Evolutionary conservation across 2,329 filamentous ascomycete species (phyloP).

Genomic region (Graphilbum fragrans): DNA sequence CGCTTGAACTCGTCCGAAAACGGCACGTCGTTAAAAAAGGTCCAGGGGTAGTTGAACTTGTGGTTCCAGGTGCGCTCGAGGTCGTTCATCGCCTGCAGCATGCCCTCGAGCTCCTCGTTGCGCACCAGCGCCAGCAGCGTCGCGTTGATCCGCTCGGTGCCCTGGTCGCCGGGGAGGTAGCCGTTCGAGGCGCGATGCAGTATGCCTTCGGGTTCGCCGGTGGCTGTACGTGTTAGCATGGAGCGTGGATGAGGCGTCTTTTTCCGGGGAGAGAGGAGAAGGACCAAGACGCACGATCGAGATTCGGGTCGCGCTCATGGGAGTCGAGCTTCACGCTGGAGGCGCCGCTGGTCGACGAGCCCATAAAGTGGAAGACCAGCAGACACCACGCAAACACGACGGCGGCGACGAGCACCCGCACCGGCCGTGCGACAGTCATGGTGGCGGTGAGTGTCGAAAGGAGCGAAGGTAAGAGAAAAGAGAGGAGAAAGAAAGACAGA

Average conservation of each 20-base stretch:
- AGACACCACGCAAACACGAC: conserved; percentile 60
- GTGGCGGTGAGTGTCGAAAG: conserved; percentile 2
- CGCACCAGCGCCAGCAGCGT: conserved; percentile 85
- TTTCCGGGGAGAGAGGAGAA: neutral
- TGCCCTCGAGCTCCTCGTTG: conserved; percentile 75
- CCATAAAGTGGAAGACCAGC: conserved; percentile 65
- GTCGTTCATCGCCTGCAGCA: conserved; percentile 81
- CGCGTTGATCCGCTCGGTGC: conserved; percentile 80
- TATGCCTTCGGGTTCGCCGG: conserved; percentile 68
- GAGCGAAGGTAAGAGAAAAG: neutral
- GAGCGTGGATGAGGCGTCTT: neutral
- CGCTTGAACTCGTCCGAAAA: conserved; percentile 90
- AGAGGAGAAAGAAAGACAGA: neutral
- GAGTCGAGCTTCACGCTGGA: conserved; percentile 26
- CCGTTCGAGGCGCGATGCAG: conserved; percentile 63
- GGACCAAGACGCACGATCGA: conserved; percentile 58
- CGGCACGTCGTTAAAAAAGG: conserved; percentile 93
- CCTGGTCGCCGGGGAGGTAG: conserved; percentile 63
- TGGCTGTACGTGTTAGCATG: conserved; percentile 39
- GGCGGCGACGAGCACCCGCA: conserved; percentile 65
- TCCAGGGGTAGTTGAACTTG: conserved; percentile 99
- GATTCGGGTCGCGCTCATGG: conserved; percentile 63
- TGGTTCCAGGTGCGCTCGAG: conserved; percentile 91
- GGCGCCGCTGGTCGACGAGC: conserved; percentile 32
- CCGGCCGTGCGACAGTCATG: conserved; percentile 79